These are phyloP conservation scores for Coemansia sp. DNA, from an alignment of 192 early-diverging fungal genomes.

Conservation along the genomic window DNA sequence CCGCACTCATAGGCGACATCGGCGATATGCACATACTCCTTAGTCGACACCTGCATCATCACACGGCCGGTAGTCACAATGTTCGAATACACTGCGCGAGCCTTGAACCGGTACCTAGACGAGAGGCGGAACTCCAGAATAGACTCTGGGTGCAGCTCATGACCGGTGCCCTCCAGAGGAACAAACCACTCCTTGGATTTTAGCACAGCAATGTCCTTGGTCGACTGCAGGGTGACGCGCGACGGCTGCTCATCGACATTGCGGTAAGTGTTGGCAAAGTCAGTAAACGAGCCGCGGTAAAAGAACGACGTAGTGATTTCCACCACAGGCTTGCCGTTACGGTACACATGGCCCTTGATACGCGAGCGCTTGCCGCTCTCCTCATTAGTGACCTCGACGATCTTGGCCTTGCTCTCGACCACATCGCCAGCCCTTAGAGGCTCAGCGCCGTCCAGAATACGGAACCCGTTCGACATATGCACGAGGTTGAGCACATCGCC, in stretches of 20 bases:
- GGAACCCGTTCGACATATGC: constrained; percentile 93
- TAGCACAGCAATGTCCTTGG: constrained; percentile 89
- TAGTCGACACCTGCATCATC: constrained; percentile 77
- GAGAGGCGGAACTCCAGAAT: constrained; percentile 56
- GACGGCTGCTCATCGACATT: constrained; percentile 81
- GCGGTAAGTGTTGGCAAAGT: constrained; percentile 88
- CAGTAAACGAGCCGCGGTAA: constrained; percentile 86
- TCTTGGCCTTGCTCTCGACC: constrained; percentile 79
- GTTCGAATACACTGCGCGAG: constrained; percentile 62
- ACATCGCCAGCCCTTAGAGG: constrained; percentile 78
- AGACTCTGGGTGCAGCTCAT: constrained; percentile 64
- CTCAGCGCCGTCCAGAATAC: constrained; percentile 72
- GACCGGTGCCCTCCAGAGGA: constrained; percentile 28
- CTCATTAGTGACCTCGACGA: constrained; percentile 85
- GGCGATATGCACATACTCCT: constrained; percentile 82
- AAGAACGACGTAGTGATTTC: constrained; percentile 90
- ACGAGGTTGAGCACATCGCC: constrained; percentile 91
- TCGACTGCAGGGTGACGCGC: constrained; percentile 63
- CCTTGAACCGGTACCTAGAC: constrained; percentile 54
- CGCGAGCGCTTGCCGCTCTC: constrained; percentile 91
- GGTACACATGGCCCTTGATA: constrained; percentile 79
- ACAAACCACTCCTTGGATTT: constrained; percentile 89
- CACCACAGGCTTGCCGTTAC: constrained; percentile 74
- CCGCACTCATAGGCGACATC: constrained; percentile 74
- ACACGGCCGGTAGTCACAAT: constrained; percentile 76